Conservation (phyloP, 1,139 yeast species). For the Nadsonia starkeyi-henricii region DNA sequence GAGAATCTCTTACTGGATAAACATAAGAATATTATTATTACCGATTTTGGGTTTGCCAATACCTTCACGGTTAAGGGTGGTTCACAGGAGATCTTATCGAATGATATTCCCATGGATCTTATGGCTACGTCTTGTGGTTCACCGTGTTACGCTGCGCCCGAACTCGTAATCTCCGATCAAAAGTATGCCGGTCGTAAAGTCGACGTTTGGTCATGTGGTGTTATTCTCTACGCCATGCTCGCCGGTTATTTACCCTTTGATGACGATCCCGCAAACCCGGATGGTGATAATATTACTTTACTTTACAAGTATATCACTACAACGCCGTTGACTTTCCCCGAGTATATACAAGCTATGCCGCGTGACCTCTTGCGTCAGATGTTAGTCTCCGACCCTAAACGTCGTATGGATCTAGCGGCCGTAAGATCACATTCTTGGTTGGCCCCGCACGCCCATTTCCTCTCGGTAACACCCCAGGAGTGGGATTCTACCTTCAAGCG, state of each 20-base stretch:
- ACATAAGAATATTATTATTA: slow-evolving; percentile 63
- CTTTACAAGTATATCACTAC: slow-evolving; percentile 83
- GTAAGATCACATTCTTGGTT: slow-evolving; percentile 83
- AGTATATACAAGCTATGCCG: slow-evolving; percentile 80
- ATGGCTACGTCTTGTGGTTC: slow-evolving; percentile 97
- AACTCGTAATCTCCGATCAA: slow-evolving; percentile 71
- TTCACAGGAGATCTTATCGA: slow-evolving; percentile 9
- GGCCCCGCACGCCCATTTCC: slow-evolving; percentile 62
- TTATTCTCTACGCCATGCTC: slow-evolving; percentile 88
- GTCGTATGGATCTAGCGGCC: slow-evolving; percentile 53
- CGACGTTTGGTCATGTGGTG: slow-evolving; percentile 96
- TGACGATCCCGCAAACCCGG: slow-evolving; percentile 93
- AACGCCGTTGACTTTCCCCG: slow-evolving; percentile 90
- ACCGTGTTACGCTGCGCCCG: slow-evolving; percentile 98
- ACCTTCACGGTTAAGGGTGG: slow-evolving; percentile 36
- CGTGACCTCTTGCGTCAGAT: slow-evolving; percentile 80
- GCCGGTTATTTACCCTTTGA: slow-evolving; percentile 97
- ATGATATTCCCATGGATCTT: slow-evolving; percentile 34
- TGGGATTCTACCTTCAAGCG: slow-evolving; percentile 46
- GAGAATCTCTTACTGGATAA: slow-evolving; percentile 60
- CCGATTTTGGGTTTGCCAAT: slow-evolving; percentile 88
- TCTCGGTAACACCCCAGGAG: slow-evolving; percentile 73
- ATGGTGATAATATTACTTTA: slow-evolving; percentile 85
- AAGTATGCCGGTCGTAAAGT: slow-evolving; percentile 92
- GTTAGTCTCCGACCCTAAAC: slow-evolving; percentile 73